A percentile compares a stretch with the other conserved stretches of the same genome.
phyloP scores from a whole-genome alignment of 2,329 filamentous ascomycete species.

The Acephala macrosclerotiorum region DNA sequence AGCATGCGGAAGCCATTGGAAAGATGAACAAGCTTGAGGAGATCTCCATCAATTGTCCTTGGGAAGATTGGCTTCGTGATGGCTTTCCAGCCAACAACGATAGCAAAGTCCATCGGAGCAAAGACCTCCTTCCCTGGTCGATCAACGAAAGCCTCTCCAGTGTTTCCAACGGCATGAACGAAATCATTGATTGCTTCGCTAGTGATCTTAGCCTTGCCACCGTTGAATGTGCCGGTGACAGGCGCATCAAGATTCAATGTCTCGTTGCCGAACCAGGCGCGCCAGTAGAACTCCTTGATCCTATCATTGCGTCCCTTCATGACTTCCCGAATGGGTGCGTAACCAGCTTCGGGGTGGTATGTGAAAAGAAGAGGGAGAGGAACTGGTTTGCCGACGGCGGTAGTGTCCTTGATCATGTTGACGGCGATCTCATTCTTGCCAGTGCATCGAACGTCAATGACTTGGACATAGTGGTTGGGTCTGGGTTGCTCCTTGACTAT shows the following conservation, averaged over 20 bases:
- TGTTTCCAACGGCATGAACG: constrained; percentile 98
- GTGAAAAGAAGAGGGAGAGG: constrained; percentile 86
- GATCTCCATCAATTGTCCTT: constrained; percentile 91
- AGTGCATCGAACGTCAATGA: constrained; percentile 82
- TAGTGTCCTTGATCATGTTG: constrained; percentile 92
- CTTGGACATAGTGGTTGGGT: constrained; percentile 86
- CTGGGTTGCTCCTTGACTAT: constrained; percentile 86
- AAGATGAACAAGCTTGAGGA: constrained; percentile 94
- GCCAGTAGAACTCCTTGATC: constrained; percentile 99
- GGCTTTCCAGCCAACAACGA: constrained; percentile 98
- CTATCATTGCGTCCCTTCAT: constrained; percentile 96
- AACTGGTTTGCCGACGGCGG: constrained; percentile 82
- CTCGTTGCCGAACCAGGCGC: constrained; percentile 94
- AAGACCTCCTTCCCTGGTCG: constrained; percentile 92
- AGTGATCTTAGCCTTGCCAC: constrained; percentile 86
- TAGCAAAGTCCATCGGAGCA: constrained; percentile 98
- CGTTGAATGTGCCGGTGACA: constrained; percentile 88
- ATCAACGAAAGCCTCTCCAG: constrained; percentile 95
- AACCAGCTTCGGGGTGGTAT: constrained; percentile 94
- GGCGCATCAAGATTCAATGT: constrained; percentile 82
- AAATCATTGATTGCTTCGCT: constrained; percentile 97
- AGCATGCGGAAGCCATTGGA: constrained; percentile 99
- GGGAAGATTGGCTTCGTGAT: constrained; percentile 99
- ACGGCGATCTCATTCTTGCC: constrained; percentile 82
- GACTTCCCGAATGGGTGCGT: constrained; percentile 96